Evolutionary conservation across 1,139 yeast genomes (phyloP).

Genomic region (Zygosaccharomyces pseudobailii): DNA sequence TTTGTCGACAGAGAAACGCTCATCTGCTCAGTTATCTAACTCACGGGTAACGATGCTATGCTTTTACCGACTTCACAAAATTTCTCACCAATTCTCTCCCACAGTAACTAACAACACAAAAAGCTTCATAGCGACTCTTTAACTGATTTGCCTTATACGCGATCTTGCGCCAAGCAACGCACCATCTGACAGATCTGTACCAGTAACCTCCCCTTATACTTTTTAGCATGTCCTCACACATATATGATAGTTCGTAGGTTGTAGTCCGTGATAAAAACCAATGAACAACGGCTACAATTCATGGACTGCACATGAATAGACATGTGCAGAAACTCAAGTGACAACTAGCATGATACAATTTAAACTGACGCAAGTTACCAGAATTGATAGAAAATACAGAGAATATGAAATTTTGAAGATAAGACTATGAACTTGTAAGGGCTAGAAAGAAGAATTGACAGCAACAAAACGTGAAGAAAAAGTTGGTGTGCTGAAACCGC

Average conservation of each 20-base stretch:
- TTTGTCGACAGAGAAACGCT: constrained; percentile 62
- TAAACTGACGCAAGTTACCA: too few relatives aligned
- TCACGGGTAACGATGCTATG: too few relatives aligned
- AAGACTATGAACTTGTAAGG: too few relatives aligned
- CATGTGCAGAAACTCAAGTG: background rate
- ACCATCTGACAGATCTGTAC: constrained; percentile 47
- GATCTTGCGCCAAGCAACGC: background rate
- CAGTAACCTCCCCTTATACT: constrained; percentile 47
- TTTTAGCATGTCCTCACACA: background rate
- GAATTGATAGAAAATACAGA: too few relatives aligned
- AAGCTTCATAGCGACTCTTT: constrained; percentile 43
- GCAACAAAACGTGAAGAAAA: too few relatives aligned
- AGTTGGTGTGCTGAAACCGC: too few relatives aligned
- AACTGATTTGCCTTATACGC: background rate
- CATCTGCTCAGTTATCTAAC: too few relatives aligned
- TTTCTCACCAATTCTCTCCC: constrained; percentile 21
- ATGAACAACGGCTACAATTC: too few relatives aligned
- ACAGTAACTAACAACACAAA: constrained; percentile 49
- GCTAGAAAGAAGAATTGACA: too few relatives aligned
- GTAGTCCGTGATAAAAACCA: background rate
- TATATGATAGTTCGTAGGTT: background rate
- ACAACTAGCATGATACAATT: too few relatives aligned
- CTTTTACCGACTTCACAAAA: background rate
- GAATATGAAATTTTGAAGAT: too few relatives aligned
- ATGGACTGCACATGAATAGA: background rate